Conservation (phyloP, 2,329 filamentous ascomycete genomes). For the Ceratocystis huliohia region DNA sequence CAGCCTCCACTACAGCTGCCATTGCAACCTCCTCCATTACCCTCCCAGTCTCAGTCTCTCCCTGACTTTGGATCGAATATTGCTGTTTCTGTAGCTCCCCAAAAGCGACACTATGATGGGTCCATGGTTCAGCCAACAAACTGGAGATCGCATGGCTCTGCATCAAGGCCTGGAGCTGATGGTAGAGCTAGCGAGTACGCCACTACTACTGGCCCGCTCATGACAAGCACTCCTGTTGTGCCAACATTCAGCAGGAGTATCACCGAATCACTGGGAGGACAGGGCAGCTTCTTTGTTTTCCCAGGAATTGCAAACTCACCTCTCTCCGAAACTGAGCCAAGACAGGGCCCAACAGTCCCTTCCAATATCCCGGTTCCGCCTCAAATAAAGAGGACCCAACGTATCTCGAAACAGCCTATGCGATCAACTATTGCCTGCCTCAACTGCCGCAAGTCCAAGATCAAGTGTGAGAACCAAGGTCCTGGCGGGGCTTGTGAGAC, state of each 20-base stretch:
- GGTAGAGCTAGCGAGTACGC: background rate
- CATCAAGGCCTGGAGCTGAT: background rate
- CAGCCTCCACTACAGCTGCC: background rate
- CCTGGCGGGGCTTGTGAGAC: constrained; percentile 59
- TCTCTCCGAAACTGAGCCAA: background rate
- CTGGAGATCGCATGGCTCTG: background rate
- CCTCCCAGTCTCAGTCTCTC: background rate
- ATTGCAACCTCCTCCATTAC: too few relatives aligned
- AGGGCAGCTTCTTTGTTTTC: background rate
- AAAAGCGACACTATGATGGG: constrained; percentile 10
- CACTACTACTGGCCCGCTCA: background rate
- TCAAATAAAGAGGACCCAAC: constrained; percentile 30
- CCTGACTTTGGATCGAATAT: background rate
- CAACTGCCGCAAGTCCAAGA: constrained; percentile 66
- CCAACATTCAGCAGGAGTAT: background rate
- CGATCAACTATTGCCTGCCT: constrained; percentile 69
- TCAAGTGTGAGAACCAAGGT: constrained; percentile 74
- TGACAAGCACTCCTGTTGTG: background rate
- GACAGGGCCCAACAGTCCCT: background rate
- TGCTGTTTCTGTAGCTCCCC: background rate
- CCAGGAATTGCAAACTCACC: background rate
- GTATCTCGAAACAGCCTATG: constrained; percentile 44
- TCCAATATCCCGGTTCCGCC: background rate
- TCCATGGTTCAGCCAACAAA: background rate
- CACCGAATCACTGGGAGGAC: too few relatives aligned